Base-by-base conservation (phyloP, 345 rosid species). In the Gossypium raimondii region DNA sequence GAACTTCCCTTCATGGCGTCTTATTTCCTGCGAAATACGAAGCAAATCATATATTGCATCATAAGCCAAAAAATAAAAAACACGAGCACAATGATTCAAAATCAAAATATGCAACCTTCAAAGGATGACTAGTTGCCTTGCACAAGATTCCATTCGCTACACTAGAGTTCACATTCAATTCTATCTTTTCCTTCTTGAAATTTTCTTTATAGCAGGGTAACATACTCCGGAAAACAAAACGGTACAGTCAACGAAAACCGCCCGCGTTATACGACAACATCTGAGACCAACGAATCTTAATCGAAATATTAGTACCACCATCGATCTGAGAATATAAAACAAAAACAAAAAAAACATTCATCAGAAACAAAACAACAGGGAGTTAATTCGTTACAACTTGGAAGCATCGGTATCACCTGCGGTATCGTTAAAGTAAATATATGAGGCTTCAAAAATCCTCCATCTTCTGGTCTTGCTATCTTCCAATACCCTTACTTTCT, bases 161-260 rank as follows among this genome's bases (percentile, higher is more conserved):
- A 70, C 89, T 88, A 75, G 90, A 80, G 67, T 88, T 85, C 75
- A 91, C 87, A 82, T 84, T 93, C 85, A 95, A 80, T 65, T 78
- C 81, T 56, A 95, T 90, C 87, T 82, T 95, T 78, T 93, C 94
- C 57, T 84, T 91, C 70, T 87, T 95, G 91, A 84, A 43, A 93
- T 78, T 79, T 94, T 92, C 89, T 87, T 95, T 29, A 87, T 91
- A 10, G 88, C 87, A 79, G 99, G 75, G 87, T 87, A 60, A 91
- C 99, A 81, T 84, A 95, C 71, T 89, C 94, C 0, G 96, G 99
- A 74, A 95, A 95, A 55, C 72, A 83, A 67, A 91, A 95, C 12
- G 99, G 99, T 70, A 95, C 81, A 9, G 69, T 77, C 76, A 93
- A 47, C n/a, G 84, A 85, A 65, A 88, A 91, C 73, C 85, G 34